Evolutionary conservation across 331 rosid species (phyloP).

Genomic region (Rosa hybrid): DNA sequence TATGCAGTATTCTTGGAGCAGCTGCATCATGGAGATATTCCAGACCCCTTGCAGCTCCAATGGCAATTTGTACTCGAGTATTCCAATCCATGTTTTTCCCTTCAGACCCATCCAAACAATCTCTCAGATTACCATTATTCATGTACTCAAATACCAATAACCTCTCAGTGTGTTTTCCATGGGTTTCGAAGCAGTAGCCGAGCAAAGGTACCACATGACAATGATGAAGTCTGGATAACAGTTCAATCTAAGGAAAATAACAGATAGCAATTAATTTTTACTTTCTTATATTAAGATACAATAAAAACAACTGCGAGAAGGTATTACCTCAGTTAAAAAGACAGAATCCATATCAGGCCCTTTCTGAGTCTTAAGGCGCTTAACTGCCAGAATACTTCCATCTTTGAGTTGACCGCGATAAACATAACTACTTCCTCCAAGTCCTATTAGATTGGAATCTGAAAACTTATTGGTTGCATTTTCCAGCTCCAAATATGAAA

Average conservation of each 20-base stretch:
- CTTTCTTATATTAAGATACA: neutral
- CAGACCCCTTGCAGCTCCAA: slow-evolving; percentile 96
- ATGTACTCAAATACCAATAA: slow-evolving; percentile 80
- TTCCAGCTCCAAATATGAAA: slow-evolving; percentile 77
- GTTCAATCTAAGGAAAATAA: slow-evolving; percentile 69
- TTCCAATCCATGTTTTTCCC: slow-evolving; percentile 68
- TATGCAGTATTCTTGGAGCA: slow-evolving; percentile 92
- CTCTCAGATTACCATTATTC: slow-evolving; percentile 90
- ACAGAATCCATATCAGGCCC: slow-evolving; percentile 66
- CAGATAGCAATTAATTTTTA: neutral
- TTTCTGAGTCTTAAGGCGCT: slow-evolving; percentile 66
- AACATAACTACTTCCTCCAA: slow-evolving; percentile 92
- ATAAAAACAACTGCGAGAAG: slow-evolving; percentile 13
- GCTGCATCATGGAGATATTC: slow-evolving; percentile 99
- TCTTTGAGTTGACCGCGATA: slow-evolving; percentile 73
- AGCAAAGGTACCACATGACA: slow-evolving; percentile 89
- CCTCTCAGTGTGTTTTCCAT: slow-evolving; percentile 75
- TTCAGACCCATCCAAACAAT: slow-evolving; percentile 64
- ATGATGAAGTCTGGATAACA: slow-evolving; percentile 89
- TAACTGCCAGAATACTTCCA: slow-evolving; percentile 74
- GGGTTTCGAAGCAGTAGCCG: slow-evolving; percentile 86
- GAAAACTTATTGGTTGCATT: slow-evolving; percentile 77
- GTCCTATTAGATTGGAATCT: slow-evolving; percentile 75
- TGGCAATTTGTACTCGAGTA: slow-evolving; percentile 78
- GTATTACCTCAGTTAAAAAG: slow-evolving; percentile 78